Evolutionary conservation across 1,139 yeast genomes (phyloP).

Genomic region (Suhomyces chickasaworum): DNA sequence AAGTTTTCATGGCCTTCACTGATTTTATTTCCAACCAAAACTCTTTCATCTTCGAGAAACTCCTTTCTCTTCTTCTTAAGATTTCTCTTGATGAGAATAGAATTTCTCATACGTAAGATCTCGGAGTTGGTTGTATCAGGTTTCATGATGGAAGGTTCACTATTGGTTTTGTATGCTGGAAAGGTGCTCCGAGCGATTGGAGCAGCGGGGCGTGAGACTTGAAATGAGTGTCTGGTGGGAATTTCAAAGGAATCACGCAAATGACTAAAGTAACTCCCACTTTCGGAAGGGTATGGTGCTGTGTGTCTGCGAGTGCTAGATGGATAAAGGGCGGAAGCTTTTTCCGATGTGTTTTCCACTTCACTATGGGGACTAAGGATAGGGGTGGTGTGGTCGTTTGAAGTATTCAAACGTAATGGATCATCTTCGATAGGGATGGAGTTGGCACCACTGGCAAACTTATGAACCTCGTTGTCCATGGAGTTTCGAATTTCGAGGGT

Average conservation of each 20-base stretch:
- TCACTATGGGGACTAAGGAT: background rate
- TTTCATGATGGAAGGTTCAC: constrained; percentile 10
- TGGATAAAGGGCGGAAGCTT: background rate
- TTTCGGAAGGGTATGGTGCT: constrained; percentile 20
- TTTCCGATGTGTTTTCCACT: background rate
- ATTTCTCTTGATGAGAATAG: constrained; percentile 46
- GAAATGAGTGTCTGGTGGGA: constrained; percentile 16
- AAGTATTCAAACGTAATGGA: constrained; percentile 6
- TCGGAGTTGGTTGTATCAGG: constrained; percentile 33
- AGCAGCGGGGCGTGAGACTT: constrained; percentile 12
- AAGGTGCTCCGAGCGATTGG: constrained; percentile 24
- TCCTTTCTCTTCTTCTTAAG: constrained; percentile 42
- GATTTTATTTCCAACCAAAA: constrained; percentile 77
- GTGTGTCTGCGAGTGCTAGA: constrained; percentile 26
- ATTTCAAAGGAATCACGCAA: constrained; percentile 2
- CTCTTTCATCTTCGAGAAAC: constrained; percentile 59
- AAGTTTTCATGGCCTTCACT: constrained; percentile 92
- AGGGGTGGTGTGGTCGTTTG: background rate
- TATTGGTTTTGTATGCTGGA: constrained; percentile 19
- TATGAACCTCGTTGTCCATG: background rate
- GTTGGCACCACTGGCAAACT: constrained; percentile 1
- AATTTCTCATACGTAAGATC: constrained; percentile 45
- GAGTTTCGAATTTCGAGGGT: constrained; percentile 3
- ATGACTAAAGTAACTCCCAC: constrained; percentile 6
- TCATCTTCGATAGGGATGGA: constrained; percentile 10